phyloP scores from a whole-genome alignment of 805 yeast species.

The Kuraishia hungarica region DNA sequence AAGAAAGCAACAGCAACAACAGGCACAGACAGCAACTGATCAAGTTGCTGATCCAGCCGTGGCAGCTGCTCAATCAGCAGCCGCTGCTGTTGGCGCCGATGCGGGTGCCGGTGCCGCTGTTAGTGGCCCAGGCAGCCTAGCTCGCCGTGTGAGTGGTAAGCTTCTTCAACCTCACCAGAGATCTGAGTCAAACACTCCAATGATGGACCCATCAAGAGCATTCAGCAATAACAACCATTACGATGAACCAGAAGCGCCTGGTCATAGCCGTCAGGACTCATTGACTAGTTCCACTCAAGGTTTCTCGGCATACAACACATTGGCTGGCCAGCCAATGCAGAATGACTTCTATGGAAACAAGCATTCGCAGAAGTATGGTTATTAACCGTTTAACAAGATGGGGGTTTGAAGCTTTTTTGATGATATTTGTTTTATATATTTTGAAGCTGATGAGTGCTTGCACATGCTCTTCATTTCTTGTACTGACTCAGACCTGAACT shows the following conservation, averaged over 20 bases:
- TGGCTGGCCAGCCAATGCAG: neutral
- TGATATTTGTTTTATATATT: neutral
- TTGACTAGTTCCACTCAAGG: neutral
- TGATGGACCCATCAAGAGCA: slow-evolving; percentile 3
- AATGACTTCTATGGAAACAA: slow-evolving; percentile 1
- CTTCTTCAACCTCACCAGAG: slow-evolving; percentile 4
- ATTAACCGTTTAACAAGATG: neutral
- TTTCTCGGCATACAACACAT: slow-evolving; percentile 2
- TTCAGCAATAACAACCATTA: neutral
- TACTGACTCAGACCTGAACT: neutral
- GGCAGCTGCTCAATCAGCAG: neutral
- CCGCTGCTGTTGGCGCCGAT: neutral
- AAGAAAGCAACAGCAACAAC: neutral
- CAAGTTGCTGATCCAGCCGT: too few species aligned
- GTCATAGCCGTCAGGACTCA: neutral
- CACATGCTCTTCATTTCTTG: neutral
- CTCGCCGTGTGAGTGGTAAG: neutral
- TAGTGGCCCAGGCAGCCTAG: neutral
- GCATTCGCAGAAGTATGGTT: neutral
- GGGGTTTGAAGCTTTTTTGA: neutral
- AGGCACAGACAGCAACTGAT: too few species aligned
- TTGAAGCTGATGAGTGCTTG: neutral
- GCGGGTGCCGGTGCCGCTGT: neutral
- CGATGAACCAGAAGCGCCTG: neutral
- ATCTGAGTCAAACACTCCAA: slow-evolving; percentile 10